Evolutionary conservation across 352 stramenopile species (phyloP).

Genomic region (Phytopythium ostracodes): DNA sequence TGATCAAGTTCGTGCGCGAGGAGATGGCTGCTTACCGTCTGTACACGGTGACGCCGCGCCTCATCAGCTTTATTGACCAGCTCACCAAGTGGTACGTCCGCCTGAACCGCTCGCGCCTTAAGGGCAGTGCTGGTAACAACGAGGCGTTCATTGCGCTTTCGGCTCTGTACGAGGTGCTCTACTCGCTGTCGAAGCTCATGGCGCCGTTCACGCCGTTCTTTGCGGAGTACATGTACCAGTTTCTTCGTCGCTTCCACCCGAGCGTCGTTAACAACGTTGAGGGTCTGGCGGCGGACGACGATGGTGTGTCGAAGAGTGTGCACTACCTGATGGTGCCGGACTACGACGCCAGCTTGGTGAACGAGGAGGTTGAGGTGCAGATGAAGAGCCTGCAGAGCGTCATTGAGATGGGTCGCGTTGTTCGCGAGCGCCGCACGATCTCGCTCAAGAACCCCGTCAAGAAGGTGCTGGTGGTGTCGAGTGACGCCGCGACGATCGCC

Average conservation of each 20-base stretch:
- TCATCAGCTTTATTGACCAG: constrained; percentile 98
- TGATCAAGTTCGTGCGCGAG: constrained; percentile 97
- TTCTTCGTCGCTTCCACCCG: constrained; percentile 95
- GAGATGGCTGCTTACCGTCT: constrained; percentile 99
- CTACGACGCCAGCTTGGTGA: constrained; percentile 91
- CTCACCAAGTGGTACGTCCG: constrained; percentile 99
- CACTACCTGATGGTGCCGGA: constrained; percentile 96
- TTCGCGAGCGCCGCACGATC: constrained; percentile 96
- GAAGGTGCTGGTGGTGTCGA: constrained; percentile 94
- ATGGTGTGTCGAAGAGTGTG: constrained; percentile 92
- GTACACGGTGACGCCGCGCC: constrained; percentile 98
- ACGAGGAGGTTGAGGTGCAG: constrained; percentile 89
- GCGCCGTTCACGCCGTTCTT: constrained; percentile 99
- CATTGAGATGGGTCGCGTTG: constrained; percentile 96
- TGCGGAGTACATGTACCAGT: constrained; percentile 99
- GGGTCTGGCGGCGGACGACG: constrained; percentile 78
- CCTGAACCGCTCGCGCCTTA: constrained; percentile 97
- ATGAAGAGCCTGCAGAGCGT: constrained; percentile 96
- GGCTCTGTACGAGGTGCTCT: constrained; percentile 98
- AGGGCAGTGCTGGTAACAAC: constrained; percentile 91
- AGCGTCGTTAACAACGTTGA: constrained; percentile 57
- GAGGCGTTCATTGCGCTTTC: constrained; percentile 84
- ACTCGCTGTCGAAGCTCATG: constrained; percentile 95
- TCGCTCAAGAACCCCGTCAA: constrained; percentile 97
- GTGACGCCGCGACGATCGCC: constrained; percentile 72